Evolutionary conservation across 495 filamentous ascomycete genomes (phyloP), one percentile per base, ranked within the genome.

Genomic region (Chaetomidium leptoderma): DNA sequence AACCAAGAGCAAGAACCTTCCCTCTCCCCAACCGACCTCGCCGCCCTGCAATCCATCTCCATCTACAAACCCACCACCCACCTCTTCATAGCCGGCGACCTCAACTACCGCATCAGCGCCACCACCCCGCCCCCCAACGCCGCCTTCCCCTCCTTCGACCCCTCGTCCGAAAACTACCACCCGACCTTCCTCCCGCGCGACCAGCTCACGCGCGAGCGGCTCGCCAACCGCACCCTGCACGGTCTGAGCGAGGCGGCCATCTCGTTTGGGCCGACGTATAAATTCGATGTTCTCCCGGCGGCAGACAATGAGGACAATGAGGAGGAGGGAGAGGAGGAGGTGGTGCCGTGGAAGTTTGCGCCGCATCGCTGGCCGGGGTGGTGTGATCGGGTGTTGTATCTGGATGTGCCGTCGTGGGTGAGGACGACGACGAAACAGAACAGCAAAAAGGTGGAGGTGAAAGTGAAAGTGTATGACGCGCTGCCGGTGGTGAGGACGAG

Each of bases 261-360:
- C 57, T 66, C 71, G 6, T 98, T 97, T 64, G 89, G 89, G 3
- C 93, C 93, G 10, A 97, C 93, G 0, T 98, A 98, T 75, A 98
- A 98, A 47, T 77, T 78, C 24, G 76, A 77, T 49, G 56, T 77
- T 5, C 68, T 76, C 4, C 58, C 69, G 59, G 59, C 35, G 27
- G 50, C 48, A 8, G 44, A 8, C 4, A 46, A n/a, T 10, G 55
- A 37, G 2, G 65, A 48, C 0, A 57, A 67, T 2, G 53, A 60
- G 39, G 61, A 61, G 45, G 1, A 21, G 33, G 2, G 17, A 23
- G 9, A 23, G 58, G 17, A 2, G 1, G 10, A 48, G 10, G 70
- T 71, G 42, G 74, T 83, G 11, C 72, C 78, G 16, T 95, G 90
- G 89, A 71, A 73, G 36, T 96, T 90, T 83, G 85, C 90, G 24